Evolutionary conservation across 768 basidiomycete genomes (phyloP), one percentile per base, ranked within the genome.

Genomic region (Lyophyllum atratum): DNA sequence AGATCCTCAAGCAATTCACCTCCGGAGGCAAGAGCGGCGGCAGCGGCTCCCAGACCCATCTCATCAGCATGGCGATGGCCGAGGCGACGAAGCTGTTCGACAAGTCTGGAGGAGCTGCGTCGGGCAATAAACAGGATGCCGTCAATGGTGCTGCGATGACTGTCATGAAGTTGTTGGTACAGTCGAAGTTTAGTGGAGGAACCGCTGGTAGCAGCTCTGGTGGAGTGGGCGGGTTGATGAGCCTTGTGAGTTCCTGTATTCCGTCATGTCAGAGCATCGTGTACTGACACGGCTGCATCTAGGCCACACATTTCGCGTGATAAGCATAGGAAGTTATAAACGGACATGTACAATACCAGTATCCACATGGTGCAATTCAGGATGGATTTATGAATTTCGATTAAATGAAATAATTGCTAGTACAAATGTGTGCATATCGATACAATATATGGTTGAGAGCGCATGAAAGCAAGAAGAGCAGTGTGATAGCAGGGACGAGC

Each of bases 31-130:
- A 67, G 28, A 64, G 68, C 15, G 72, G 74, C 5, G 72, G 80
- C 26, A 65, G 69, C 22, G 74, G 78, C 45, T 78, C 76, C 49
- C 78, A 81, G 68, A 84, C 84, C 37, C 70, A 95, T 70, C 74
- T 95, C 57, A 86, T 96, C 72, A 89, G 89, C 65, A 71, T 93
- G 70, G 93, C 94, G 4, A 93, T 96, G 92, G 83, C 84, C 0
- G 88, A 95, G 63, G 89, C 86, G 0, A 75, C 81, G 15, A 89
- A 91, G 68, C 72, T 92, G 48, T 90, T 94, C 62, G 90, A 92
- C 64, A 73, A 80, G 60, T 78, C 82, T 24, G 89, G 88, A 19
- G 85, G 85, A 8, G 80, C 83, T 3, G 75, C 84, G 4, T 80
- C 82, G 11, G 86, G 87, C 10, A 80, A 80, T 68, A 92, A 91